phyloP scores from a whole-genome alignment of 139 green algal genomes.

The Tetradesmus lagerheimii region DNA sequence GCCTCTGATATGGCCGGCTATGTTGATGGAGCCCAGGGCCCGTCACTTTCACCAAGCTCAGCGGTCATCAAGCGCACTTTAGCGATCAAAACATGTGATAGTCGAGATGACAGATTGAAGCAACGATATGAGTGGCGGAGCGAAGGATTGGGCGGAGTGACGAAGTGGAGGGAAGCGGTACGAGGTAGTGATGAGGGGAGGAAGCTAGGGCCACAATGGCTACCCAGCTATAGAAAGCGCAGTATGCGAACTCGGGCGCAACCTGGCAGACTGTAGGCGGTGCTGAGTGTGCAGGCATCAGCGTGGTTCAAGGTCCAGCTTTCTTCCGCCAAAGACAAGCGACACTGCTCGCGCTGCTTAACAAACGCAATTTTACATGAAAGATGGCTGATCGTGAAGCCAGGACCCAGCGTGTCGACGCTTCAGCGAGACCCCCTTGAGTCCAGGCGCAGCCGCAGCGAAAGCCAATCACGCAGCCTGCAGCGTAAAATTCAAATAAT shows the following conservation, averaged over 20 bases:
- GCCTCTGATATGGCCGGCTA: not conserved
- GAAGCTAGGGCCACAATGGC: not conserved
- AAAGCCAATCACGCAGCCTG: too few relatives aligned
- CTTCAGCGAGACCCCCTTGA: too few relatives aligned
- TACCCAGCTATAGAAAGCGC: not conserved
- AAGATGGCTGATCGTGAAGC: too few relatives aligned
- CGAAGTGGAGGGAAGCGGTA: not conserved
- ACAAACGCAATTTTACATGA: too few relatives aligned
- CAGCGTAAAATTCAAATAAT: too few relatives aligned
- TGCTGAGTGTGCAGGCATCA: not conserved
- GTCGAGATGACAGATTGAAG: too few relatives aligned
- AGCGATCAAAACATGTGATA: too few relatives aligned
- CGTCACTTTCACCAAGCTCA: not conserved
- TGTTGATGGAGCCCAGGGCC: not conserved
- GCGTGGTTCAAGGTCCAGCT: not conserved
- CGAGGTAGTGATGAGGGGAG: not conserved
- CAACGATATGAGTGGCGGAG: too few relatives aligned
- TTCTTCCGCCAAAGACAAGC: not conserved
- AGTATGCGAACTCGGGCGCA: too few relatives aligned
- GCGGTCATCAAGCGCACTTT: not conserved
- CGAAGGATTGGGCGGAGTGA: not conserved
- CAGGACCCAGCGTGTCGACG: too few relatives aligned
- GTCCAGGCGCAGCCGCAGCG: too few relatives aligned
- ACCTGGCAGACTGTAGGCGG: not conserved
- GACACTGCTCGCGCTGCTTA: too few relatives aligned